Conservation (phyloP, 441 rosid species). For the Pelargonium myrrhifolium region DNA sequence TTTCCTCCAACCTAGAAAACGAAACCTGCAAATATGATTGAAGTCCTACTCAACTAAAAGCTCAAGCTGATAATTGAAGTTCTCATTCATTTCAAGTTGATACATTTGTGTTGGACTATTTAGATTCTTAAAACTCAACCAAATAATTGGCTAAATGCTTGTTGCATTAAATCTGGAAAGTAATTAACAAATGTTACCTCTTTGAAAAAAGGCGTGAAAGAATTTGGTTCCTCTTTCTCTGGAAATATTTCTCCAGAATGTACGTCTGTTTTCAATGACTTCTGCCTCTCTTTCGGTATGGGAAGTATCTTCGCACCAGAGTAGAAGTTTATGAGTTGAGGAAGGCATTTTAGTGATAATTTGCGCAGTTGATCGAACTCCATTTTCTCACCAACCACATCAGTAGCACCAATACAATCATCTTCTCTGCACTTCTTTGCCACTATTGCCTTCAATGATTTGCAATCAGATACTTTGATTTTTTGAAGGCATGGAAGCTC, state of each 20-base stretch:
- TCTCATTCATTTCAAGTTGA: no score
- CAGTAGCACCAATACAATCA: neutral
- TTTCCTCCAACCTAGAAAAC: no score
- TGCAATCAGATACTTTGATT: neutral
- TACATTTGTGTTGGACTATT: no score
- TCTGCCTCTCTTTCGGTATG: neutral
- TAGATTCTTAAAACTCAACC: no score
- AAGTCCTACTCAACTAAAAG: no score
- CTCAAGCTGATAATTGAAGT: no score
- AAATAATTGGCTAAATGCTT: no score
- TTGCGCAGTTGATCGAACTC: neutral
- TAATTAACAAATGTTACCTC: neutral
- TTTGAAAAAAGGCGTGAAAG: conserved; percentile 4
- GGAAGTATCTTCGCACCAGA: neutral
- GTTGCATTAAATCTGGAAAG: neutral
- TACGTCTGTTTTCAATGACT: neutral
- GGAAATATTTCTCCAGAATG: neutral
- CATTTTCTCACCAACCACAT: neutral
- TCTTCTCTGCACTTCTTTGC: neutral
- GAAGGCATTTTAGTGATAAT: conserved; percentile 15
- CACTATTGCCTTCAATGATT: conserved; percentile 11
- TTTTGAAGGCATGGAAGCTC: conserved; percentile 14
- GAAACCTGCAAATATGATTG: no score
- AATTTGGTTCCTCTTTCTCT: neutral
- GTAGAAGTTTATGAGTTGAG: conserved; percentile 6